Conservation (phyloP, 2,329 filamentous ascomycete species). For the Alternaria triticimaculans region DNA sequence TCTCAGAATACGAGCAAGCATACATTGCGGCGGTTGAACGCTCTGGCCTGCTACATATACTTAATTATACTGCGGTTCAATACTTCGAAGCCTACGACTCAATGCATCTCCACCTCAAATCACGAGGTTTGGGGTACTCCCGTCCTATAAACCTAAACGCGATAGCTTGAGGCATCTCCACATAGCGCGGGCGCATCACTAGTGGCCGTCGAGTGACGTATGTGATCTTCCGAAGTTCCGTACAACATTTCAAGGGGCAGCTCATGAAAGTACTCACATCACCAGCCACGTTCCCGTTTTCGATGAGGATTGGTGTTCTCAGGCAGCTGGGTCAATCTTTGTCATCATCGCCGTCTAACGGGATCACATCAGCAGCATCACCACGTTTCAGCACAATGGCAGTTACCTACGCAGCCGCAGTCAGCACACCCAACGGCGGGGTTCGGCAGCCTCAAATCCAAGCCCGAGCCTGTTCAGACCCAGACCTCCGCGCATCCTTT, state of each 20-base stretch:
- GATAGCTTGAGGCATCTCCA: slow-evolving; percentile 15
- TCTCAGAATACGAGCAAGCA: neutral
- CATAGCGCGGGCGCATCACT: slow-evolving; percentile 17
- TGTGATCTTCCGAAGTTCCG: slow-evolving; percentile 18
- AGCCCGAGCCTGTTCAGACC: slow-evolving; percentile 15
- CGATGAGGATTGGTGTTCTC: slow-evolving; percentile 8
- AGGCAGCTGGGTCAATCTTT: slow-evolving; percentile 2
- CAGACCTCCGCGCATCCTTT: slow-evolving; percentile 16
- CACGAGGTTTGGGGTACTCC: neutral
- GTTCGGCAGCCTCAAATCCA: slow-evolving; percentile 20
- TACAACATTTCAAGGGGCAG: neutral
- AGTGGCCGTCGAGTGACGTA: slow-evolving; percentile 32
- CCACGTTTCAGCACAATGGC: slow-evolving; percentile 10
- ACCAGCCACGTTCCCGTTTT: neutral
- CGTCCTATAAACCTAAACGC: neutral
- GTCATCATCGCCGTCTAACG: neutral
- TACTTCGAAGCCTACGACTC: neutral
- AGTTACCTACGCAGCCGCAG: slow-evolving; percentile 29
- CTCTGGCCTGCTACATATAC: neutral
- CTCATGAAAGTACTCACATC: neutral
- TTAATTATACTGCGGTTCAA: too few relatives aligned
- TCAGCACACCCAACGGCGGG: slow-evolving; percentile 25
- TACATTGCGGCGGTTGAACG: neutral
- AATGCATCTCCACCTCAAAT: neutral
- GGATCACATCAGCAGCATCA: neutral